Conservation (phyloP, 1,284 basidiomycete species). For the Somion occarium region DNA sequence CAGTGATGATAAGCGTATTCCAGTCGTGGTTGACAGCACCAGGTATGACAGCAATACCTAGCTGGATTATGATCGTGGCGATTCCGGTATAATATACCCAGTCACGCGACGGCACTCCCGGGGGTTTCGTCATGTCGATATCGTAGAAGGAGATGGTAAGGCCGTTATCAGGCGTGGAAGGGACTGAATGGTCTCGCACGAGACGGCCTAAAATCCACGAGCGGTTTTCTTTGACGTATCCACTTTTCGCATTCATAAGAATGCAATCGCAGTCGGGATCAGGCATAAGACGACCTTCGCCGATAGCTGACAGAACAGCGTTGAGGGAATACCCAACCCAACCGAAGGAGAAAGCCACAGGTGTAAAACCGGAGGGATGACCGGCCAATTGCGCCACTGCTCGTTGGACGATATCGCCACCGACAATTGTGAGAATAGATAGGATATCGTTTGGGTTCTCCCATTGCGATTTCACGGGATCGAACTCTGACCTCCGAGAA, state of each 20-base stretch:
- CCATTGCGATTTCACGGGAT: slow-evolving; percentile 23
- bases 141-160: slow-evolving; percentile 12
- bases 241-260: slow-evolving; percentile 25
- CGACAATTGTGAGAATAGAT: slow-evolving; percentile 29
- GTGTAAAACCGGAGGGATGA: slow-evolving; percentile 20
- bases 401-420: slow-evolving; percentile 30
- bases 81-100: slow-evolving; percentile 22
- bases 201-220: slow-evolving; percentile 29
- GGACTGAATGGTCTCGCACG: slow-evolving; percentile 23
- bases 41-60: slow-evolving; percentile 21
- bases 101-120: slow-evolving; percentile 18
- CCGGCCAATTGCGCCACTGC: slow-evolving; percentile 29
- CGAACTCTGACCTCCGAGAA: slow-evolving; percentile 10
- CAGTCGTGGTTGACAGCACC: slow-evolving; percentile 17
- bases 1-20: slow-evolving; percentile 18
- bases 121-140: slow-evolving; percentile 3
- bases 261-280: slow-evolving; percentile 19
- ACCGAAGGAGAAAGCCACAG: slow-evolving; percentile 34
- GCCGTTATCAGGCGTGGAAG: slow-evolving; percentile 12
- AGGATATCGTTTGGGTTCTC: slow-evolving; percentile 26
- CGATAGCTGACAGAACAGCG: slow-evolving; percentile 25
- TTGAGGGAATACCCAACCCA: slow-evolving; percentile 32
- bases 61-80: slow-evolving; percentile 17
- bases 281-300: slow-evolving; percentile 28
- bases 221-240: slow-evolving; percentile 24